Conservation (phyloP, 305 asterid genomes). For the Fraxinus angustifolia region DNA sequence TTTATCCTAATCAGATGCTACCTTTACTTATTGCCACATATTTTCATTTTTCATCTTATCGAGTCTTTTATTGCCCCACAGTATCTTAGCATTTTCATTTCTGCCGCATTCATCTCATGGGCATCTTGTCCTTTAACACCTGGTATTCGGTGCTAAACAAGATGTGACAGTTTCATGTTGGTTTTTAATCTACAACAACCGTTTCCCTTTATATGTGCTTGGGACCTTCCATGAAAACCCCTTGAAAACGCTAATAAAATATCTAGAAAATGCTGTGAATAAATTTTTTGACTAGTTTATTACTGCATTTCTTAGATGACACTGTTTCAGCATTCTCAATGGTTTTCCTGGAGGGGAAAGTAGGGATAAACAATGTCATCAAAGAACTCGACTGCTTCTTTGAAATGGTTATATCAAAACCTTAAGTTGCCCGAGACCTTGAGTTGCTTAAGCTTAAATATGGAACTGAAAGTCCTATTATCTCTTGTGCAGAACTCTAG, state of each 20-base stretch:
- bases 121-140: not conserved
- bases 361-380: not conserved
- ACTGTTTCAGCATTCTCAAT: not conserved
- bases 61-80: not conserved
- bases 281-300: not conserved
- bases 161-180: not conserved
- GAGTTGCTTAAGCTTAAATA: not conserved
- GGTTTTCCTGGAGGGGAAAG: not conserved
- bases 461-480: constrained; percentile 1
- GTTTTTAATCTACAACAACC: not conserved
- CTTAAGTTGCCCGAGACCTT: not conserved
- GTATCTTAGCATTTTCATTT: not conserved
- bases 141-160: not conserved
- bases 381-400: not conserved
- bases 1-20: not conserved
- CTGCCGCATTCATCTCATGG: not conserved
- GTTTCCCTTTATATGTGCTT: not conserved
- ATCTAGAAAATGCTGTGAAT: not conserved
- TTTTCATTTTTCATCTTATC: not conserved
- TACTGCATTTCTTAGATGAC: not conserved
- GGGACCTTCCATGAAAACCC: not conserved
- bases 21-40: not conserved
- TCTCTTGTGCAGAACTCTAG: constrained; percentile 14
- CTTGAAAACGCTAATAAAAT: not conserved
- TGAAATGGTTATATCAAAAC: not conserved